phyloP scores from a whole-genome alignment of 2,329 filamentous ascomycete genomes.

The Rhinocladiella similis region DNA sequence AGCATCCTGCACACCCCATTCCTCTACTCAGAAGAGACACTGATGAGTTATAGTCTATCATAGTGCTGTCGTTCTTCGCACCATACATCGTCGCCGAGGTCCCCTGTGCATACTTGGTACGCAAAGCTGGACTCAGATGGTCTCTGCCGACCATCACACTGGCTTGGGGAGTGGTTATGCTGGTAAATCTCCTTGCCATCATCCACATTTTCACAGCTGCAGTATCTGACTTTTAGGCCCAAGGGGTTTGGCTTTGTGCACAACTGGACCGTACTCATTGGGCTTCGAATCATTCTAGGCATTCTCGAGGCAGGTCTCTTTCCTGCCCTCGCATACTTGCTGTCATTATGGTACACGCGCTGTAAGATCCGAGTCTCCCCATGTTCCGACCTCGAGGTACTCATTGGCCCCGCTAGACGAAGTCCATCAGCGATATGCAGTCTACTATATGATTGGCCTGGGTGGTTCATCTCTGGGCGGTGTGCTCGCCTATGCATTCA shows the following conservation, averaged over 20 bases:
- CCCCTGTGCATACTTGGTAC: constrained; percentile 64
- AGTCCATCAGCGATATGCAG: no score
- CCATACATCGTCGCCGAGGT: constrained; percentile 71
- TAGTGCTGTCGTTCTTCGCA: constrained; percentile 71
- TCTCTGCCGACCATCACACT: constrained; percentile 32
- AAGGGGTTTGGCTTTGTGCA: constrained; percentile 28
- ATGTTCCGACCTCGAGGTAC: constrained; percentile 9
- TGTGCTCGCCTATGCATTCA: constrained; percentile 7
- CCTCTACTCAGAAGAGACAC: no score
- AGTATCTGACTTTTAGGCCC: no score
- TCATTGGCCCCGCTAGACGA: no score
- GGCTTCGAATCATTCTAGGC: constrained; percentile 52
- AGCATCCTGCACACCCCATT: background rate
- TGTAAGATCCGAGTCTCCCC: constrained; percentile 4
- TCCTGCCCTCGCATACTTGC: constrained; percentile 22
- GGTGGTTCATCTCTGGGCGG: background rate
- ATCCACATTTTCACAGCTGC: no score
- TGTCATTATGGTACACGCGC: no score
- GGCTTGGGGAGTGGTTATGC: constrained; percentile 45
- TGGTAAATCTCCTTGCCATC: constrained; percentile 8
- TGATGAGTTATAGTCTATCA: constrained; percentile 37
- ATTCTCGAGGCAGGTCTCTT: constrained; percentile 56
- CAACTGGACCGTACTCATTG: constrained; percentile 27
- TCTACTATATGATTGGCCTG: no score
- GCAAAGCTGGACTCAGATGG: constrained; percentile 20